Evolutionary conservation across 192 early-diverging fungal species (phyloP), one percentile per base, ranked within the genome.

Genomic region (Coemansia reversa): DNA sequence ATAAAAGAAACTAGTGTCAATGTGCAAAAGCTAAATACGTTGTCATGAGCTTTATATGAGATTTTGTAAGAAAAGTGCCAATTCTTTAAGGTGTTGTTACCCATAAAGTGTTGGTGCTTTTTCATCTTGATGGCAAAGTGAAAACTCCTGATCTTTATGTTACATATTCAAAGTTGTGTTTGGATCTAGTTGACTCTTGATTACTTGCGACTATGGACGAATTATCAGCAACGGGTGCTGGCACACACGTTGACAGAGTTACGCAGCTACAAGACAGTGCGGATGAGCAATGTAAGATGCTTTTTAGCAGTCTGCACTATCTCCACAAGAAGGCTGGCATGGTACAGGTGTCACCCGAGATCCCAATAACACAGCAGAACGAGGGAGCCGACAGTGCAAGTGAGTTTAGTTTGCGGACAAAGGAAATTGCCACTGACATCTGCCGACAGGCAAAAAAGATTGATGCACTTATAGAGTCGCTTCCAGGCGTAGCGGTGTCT

Each of bases 181-280:
- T 11, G 39, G 12, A 45, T 45, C 8, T 45, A 45, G 14, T 14
- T 45, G 6, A 45, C 14, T 45, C 39, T 45, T 45, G 39, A 2
- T 16, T 45, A 45, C 9, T 45, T 45, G 39, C 39, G 14, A 14
- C 39, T 11, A 74, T 69, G 72, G 72, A 76, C 8, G 64, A 23
- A 24, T 20, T 55, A 8, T 67, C 64, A 25, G 72, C 72, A 22
- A 73, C 66, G 47, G 77, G 72, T 3, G 51, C 60, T 7, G 77
- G 77, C 6, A 65, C 71, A 25, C 66, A 76, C 50, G 54, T 81
- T 22, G 79, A 81, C 64, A 73, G 79, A 30, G 79, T 81, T 33
- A 81, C 79, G 20, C 79, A 81, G 51, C 63, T 81, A 28, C 79
- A 81, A 20, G 79, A 81, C 55, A 76, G 79, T 55, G 60, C 76